phyloP scores from a whole-genome alignment of 768 basidiomycete species.

The Rhizopogon sp. region DNA sequence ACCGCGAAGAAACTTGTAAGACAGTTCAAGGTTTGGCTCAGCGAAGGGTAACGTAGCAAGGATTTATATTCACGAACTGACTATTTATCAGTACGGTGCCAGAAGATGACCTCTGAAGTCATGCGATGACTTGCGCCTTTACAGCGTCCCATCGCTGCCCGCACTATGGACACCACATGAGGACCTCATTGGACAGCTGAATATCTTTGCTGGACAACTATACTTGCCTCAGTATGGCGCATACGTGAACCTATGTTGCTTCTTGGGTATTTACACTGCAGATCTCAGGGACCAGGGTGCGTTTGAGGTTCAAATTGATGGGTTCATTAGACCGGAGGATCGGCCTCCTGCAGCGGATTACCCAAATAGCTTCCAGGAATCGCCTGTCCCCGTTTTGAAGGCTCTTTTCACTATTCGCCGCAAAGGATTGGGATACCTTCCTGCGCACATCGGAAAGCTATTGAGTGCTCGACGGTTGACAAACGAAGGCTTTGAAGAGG shows the following conservation, averaged over 20 bases:
- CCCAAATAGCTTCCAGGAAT: slow-evolving; percentile 25
- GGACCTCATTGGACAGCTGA: slow-evolving; percentile 28
- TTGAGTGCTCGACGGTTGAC: slow-evolving; percentile 23
- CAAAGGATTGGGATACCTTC: slow-evolving; percentile 32
- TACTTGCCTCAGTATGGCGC: slow-evolving; percentile 30
- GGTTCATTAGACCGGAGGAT: slow-evolving; percentile 18
- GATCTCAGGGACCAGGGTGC: slow-evolving; percentile 44
- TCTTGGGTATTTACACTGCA: slow-evolving; percentile 33
- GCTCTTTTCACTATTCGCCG: slow-evolving; percentile 24
- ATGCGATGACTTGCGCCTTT: slow-evolving; percentile 28
- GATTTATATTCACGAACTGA: too few species aligned
- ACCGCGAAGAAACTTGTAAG: slow-evolving; percentile 48
- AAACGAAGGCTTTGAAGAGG: slow-evolving; percentile 18
- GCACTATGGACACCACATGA: slow-evolving; percentile 9
- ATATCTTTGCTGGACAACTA: slow-evolving; percentile 42
- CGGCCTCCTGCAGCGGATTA: neutral
- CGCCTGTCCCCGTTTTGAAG: slow-evolving; percentile 27
- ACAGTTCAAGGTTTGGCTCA: slow-evolving; percentile 43
- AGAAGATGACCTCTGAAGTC: slow-evolving; percentile 9
- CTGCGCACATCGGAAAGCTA: slow-evolving; percentile 39
- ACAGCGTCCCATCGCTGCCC: slow-evolving; percentile 18
- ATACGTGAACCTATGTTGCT: slow-evolving; percentile 30
- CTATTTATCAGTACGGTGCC: too few species aligned
- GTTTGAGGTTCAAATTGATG: slow-evolving; percentile 19
- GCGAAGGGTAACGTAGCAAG: slow-evolving; percentile 5